Evolutionary conservation across 1,284 basidiomycete species (phyloP), one percentile per base, ranked within the genome.

Genomic region (Trichosporon ovoides): DNA sequence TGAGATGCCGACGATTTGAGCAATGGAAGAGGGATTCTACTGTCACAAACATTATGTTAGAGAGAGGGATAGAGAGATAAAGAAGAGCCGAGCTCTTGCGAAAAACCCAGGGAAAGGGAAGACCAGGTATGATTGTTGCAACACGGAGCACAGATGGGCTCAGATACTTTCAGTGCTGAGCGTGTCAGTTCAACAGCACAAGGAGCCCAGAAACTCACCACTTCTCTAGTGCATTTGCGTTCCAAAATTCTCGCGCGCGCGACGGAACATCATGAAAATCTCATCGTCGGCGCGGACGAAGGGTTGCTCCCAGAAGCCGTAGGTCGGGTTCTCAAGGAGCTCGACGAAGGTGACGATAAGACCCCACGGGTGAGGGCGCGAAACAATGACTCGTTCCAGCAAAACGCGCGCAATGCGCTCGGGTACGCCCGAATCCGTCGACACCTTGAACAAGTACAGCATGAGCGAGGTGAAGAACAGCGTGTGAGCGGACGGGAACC

Each of bases 291-390:
- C 68, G 49, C 71, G 63, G 38, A 75, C 71, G 53, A 75, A 78
- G n/a, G 71, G 67, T 63, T 75, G 75, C 36, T 74, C 70, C 74
- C 74, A 78, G 69, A 78, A 77, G n/a, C 70, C 73, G 56, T 75
- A 74, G 22, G 57, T 62, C 55, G 71, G 70, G 56, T 77, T 73
- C 55, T 77, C 73, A 59, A 78, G 68, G 56, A 78, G 62, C 79
- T 96, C 91, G 68, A 94, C 91, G 79, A 98, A 96, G 2, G 91
- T 92, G 67, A 91, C 85, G 62, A 97, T 79, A 43, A 93, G 85
- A 59, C 94, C 95, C 91, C 93, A 98, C n/a, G 95, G 93, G 71
- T 98, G 94, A 55, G 95, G 95, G 43, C 91, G 86, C 72, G 92
- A 86, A 56, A 92, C 92, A 59, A 98, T 85, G 77, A 97, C 88